Base-by-base conservation (phyloP, 2,329 filamentous ascomycete species). In the Sporothrix protearum region DNA sequence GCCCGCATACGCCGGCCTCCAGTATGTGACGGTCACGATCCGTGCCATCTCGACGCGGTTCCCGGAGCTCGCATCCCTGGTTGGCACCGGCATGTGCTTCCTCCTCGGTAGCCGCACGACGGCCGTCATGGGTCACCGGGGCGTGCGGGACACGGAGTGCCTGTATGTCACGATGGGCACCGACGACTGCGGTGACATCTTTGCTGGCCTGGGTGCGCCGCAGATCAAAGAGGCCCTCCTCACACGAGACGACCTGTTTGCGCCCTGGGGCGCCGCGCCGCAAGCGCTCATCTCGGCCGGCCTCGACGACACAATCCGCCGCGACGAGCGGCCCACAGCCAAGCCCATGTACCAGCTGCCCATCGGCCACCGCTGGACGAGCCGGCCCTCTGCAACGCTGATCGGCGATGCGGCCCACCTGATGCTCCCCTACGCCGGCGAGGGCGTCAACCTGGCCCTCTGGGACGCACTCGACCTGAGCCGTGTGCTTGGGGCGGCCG, bases 1-100 rank as follows among this genome's bases (percentile, higher is more conserved):
- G 73, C 84, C 82, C 0, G 70, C 73, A 4, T 83, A 82, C 19
- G 79, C 78, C 1, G 81, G 83, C 16, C 77, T 82, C 42, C 80
- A 81, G 0, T 77, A 77, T 33, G 71, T 83, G 42, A 80, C 81
- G 1, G 45, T 81, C 25, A 79, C 77, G 49, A 79, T 82, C 63
- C 73, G 74, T 5, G 68, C 80, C 12, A 75, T 80, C 1, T 78
- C 82, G 8, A 74, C 73, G 0, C 75, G 76, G n/a, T 79, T 82
- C 68, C 82, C 82, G 0, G 78, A 79, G 72, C 75, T 86, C 1
- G 73, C 78, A 2, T 73, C 78, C 6, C 74, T 81, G 4, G 77
- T 84, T 1, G 84, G 84, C 6, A 72, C 77, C 9, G 84, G 83
- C 1, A 77, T 75, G 0, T 78, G 19, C 10, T 68, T 68, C 8